Conservation (phyloP, 2,329 filamentous ascomycete species). For the Ophiocordyceps camponoti-leonardi region DNA sequence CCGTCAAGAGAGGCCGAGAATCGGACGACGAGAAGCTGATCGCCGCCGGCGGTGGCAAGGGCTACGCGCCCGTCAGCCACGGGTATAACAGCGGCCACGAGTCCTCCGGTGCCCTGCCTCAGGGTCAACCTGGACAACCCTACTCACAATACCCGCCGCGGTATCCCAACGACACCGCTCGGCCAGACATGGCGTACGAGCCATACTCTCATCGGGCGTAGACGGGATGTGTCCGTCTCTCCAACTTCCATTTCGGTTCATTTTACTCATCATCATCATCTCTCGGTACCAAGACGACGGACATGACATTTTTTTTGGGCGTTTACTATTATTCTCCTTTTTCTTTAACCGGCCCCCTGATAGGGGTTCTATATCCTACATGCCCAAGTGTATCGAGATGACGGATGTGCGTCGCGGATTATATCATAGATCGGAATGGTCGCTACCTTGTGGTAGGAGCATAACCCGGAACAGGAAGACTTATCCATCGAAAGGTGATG, state of each 20-base stretch:
- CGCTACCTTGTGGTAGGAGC: too few relatives aligned
- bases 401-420: too few relatives aligned
- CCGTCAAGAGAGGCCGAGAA: constrained; percentile 9
- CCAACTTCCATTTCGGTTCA: too few relatives aligned
- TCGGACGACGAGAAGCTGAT: constrained; percentile 34
- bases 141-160: constrained; percentile 14
- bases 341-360: too few relatives aligned
- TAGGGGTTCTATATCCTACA: too few relatives aligned
- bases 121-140: constrained; percentile 1
- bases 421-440: too few relatives aligned
- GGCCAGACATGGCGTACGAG: constrained; percentile 42
- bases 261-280: background rate
- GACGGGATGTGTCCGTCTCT: too few relatives aligned
- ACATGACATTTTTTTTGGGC: background rate
- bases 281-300: background rate
- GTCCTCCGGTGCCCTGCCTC: background rate
- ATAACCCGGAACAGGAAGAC: too few relatives aligned
- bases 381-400: too few relatives aligned
- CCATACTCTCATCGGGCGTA: constrained; percentile 42
- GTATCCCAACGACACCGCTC: constrained; percentile 22
- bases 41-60: constrained; percentile 11
- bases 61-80: constrained; percentile 19
- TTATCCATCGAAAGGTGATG: too few relatives aligned
- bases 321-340: too few relatives aligned
- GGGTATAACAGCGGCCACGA: constrained; percentile 7